Evolutionary conservation across 371 early-diverging fungal species (phyloP).

Genomic region (Rhizopus stolonifer): DNA sequence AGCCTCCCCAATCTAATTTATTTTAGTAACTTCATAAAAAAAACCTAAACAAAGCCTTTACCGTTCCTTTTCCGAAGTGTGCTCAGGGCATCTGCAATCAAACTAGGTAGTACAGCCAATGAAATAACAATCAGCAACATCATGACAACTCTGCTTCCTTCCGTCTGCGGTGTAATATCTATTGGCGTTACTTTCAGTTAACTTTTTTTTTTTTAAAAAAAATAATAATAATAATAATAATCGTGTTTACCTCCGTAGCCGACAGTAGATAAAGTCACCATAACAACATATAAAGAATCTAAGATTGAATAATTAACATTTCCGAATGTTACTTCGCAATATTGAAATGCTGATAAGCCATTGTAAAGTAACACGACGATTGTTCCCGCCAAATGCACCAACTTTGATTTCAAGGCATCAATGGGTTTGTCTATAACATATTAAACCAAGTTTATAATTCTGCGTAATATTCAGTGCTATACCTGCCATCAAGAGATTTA

Average conservation of each 20-base stretch:
- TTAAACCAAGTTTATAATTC: neutral
- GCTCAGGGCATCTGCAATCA: constrained; percentile 57
- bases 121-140: constrained; percentile 69
- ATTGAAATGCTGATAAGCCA: constrained; percentile 70
- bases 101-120: constrained; percentile 60
- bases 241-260: constrained; percentile 64
- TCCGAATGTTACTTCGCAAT: constrained; percentile 64
- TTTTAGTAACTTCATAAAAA: neutral
- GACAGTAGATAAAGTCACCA: constrained; percentile 74
- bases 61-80: constrained; percentile 55
- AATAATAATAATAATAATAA: neutral
- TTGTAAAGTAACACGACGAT: constrained; percentile 67
- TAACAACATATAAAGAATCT: constrained; percentile 59
- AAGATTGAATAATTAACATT: constrained; percentile 47
- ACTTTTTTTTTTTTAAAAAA: neutral
- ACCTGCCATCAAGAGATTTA: constrained; percentile 54
- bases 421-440: constrained; percentile 38
- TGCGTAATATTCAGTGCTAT: neutral
- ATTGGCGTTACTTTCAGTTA: neutral
- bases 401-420: constrained; percentile 59
- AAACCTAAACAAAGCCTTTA: constrained; percentile 11
- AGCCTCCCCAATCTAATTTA: constrained; percentile 41
- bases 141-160: constrained; percentile 63
- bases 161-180: constrained; percentile 70
- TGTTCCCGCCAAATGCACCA: constrained; percentile 62